phyloP scores from a whole-genome alignment of 1,284 basidiomycete genomes.

The Kalmanozyma brasiliensis region DNA sequence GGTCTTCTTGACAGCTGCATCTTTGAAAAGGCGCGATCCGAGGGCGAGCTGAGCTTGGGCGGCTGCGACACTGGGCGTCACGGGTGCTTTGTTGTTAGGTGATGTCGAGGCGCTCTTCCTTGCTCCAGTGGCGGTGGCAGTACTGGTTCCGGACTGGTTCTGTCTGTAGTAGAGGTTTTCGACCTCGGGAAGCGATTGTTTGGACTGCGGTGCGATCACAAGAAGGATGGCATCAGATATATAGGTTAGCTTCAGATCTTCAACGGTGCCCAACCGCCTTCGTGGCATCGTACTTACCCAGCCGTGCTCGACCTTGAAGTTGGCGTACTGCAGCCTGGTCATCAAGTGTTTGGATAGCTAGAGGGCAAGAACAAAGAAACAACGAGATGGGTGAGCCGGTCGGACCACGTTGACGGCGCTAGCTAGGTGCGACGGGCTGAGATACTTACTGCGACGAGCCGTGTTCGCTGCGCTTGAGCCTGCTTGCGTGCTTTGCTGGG shows the following conservation, averaged over 20 bases:
- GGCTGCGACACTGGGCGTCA: conserved; percentile 24
- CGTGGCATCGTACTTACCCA: conserved; percentile 51
- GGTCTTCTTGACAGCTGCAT: conserved; percentile 42
- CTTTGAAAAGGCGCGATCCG: conserved; percentile 45
- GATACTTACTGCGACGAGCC: conserved; percentile 42
- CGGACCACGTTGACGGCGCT: not conserved
- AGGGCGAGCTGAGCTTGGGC: conserved; percentile 9
- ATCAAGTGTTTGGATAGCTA: conserved; percentile 58
- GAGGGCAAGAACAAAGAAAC: not conserved
- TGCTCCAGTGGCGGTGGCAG: not conserved
- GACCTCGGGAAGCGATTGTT: conserved; percentile 64
- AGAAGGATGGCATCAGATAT: too few species aligned
- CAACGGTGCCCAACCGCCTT: too few species aligned
- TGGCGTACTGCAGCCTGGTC: conserved; percentile 61
- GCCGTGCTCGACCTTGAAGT: conserved; percentile 65
- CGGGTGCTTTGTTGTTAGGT: conserved; percentile 27
- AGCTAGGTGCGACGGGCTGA: too few species aligned
- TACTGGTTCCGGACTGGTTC: conserved; percentile 24
- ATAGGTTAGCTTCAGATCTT: too few species aligned
- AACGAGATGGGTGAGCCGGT: not conserved
- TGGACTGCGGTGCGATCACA: conserved; percentile 42
- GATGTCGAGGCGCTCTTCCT: conserved; percentile 34
- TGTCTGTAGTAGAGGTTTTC: conserved; percentile 64
- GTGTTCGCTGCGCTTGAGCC: conserved; percentile 46
- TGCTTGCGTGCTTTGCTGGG: conserved; percentile 46